phyloP scores from a whole-genome alignment of 108 stramenopile genomes.

The Chaetoceros muelleri region DNA sequence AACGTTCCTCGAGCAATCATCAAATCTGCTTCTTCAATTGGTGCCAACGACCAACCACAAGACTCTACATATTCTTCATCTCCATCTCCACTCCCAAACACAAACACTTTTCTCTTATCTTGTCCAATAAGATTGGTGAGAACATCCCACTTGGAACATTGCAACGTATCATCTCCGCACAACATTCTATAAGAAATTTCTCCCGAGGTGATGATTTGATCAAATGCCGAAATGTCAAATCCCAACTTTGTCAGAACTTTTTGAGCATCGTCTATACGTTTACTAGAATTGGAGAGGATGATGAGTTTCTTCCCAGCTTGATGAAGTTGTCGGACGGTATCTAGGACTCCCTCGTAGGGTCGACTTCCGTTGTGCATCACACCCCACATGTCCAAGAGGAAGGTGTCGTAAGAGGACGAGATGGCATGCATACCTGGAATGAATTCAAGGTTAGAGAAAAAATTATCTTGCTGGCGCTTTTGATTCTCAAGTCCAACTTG shows the following conservation, averaged over 20 bases:
- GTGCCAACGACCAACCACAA: conserved; percentile 58
- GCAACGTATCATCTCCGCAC: conserved; percentile 5
- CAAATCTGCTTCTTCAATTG: conserved; percentile 79
- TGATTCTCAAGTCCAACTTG: no score
- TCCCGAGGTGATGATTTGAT: conserved; percentile 65
- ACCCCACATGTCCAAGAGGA: conserved; percentile 89
- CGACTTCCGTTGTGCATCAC: conserved; percentile 82
- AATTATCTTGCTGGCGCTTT: no score
- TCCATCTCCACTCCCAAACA: conserved; percentile 87
- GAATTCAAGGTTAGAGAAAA: background rate
- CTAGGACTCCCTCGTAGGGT: conserved; percentile 74
- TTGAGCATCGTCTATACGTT: conserved; percentile 43
- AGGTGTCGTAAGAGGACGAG: conserved; percentile 46
- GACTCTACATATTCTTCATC: conserved; percentile 71
- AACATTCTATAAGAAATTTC: conserved; percentile 56
- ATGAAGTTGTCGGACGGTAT: conserved; percentile 47
- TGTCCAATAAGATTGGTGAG: conserved; percentile 8
- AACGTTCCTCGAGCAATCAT: conserved; percentile 82
- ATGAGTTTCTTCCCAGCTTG: conserved; percentile 44
- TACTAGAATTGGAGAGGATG: conserved; percentile 80
- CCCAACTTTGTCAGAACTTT: conserved; percentile 51
- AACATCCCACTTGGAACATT: conserved; percentile 15
- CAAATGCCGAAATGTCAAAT: conserved; percentile 43
- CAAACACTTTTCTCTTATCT: conserved; percentile 32
- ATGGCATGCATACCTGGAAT: background rate